Evolutionary conservation across 352 stramenopile genomes (phyloP), one percentile per base, ranked within the genome.

Genomic region (Pythium brassicae): DNA sequence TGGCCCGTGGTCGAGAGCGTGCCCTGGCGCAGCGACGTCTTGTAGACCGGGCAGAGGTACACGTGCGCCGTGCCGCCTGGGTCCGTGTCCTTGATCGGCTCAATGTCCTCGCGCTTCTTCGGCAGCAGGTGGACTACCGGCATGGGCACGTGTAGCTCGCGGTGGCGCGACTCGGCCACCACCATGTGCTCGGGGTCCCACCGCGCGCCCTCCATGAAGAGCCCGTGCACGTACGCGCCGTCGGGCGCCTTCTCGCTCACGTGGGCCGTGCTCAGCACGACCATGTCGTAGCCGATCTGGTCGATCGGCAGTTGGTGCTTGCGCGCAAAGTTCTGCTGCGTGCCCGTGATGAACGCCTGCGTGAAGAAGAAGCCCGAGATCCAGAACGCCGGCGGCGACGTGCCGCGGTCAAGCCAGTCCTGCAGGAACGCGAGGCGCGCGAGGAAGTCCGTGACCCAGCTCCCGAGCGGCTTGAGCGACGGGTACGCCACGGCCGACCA

Each of bases 281-380:
- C 55, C 76, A 95, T 96, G 68, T 97, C 91, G 61, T 89, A 93
- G 37, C 73, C 69, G 32, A 97, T 81, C 57, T 96, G 83, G 57
- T 97, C 91, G 62, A 97, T 97, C 23, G 91, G 89, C 11, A 96
- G 70, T 50, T 92, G 69, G 63, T 97, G 77, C 53, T 96, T 96
- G 15, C 92, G 78, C 14, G 92, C 92, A 69, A 86, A 98, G 62
- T 97, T 98, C 58, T 98, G 92, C 54, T 96, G 77, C 5, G 89
- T 98, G 46, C 91, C 92, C 3, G 91, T 97, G 62, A 98, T 96
- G 56, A 98, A 98, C 0, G 90, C 90, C 62, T 97, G 92, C 20
- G 91, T 97, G 72, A 97, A 98, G 69, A 97, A 97, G 72, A 97
- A 97, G 0, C 91, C 92, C 17, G 83, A 96, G 51, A 98, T 89